Evolutionary conservation across 352 stramenopile genomes (phyloP).

Genomic region (Pythium aquatile): DNA sequence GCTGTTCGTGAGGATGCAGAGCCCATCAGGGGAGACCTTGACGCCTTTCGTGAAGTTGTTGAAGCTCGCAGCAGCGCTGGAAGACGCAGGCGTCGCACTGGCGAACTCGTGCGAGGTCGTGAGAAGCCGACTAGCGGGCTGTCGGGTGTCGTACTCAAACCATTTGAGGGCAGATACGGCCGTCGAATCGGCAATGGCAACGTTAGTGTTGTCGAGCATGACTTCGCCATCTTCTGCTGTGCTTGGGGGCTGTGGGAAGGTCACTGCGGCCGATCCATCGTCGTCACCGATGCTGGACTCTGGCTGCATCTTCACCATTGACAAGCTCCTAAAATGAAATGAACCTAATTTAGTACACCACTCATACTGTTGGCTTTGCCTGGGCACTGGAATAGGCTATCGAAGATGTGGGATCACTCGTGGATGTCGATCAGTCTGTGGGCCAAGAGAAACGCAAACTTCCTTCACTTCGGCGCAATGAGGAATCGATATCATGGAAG

Average conservation of each 20-base stretch:
- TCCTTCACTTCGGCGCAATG: too few species aligned
- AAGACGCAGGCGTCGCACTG: background rate
- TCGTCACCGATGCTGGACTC: background rate
- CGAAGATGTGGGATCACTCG: too few species aligned
- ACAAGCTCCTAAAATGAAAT: background rate
- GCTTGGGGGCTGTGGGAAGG: background rate
- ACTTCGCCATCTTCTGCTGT: slow-evolving; percentile 6
- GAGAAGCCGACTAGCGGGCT: slow-evolving; percentile 6
- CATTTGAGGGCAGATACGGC: slow-evolving; percentile 8
- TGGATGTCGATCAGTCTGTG: too few species aligned
- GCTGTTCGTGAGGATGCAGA: slow-evolving; percentile 85
- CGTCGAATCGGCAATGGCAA: too few species aligned
- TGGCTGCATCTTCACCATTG: background rate
- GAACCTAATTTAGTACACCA: too few species aligned
- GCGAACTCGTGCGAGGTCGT: slow-evolving; percentile 16
- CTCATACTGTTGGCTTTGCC: too few species aligned
- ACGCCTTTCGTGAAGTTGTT: slow-evolving; percentile 85
- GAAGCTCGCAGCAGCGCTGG: background rate
- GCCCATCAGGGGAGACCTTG: slow-evolving; percentile 69
- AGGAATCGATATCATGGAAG: too few species aligned
- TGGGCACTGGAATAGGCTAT: too few species aligned
- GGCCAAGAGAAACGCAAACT: too few species aligned
- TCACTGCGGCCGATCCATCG: background rate
- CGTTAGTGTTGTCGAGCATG: background rate
- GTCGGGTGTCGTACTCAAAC: slow-evolving; percentile 16